Evolutionary conservation across 257 asterid species (phyloP), one percentile per base, ranked within the genome.

Genomic region (Knoxia roxburghii): DNA sequence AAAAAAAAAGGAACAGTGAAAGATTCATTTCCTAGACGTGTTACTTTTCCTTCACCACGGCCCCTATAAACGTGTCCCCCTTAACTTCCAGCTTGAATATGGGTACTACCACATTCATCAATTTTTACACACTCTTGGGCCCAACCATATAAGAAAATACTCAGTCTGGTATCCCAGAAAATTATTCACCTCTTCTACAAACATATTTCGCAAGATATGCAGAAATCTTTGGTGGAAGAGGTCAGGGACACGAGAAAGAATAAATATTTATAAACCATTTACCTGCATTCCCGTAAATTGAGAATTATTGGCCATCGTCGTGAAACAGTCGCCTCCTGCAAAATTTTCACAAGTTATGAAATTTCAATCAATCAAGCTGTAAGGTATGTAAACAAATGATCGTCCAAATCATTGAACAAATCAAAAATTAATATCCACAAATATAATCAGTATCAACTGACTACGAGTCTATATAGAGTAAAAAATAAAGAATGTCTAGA

Each of bases 281-380:
- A 80, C 85, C 85, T 80, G 85, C 80, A 80, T 74, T 35, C 72
- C 76, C 41, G 76, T 52, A 64, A 64, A 77, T 21, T 74, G 82
- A 61, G 85, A 56, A 69, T 80, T 77, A 70, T 69, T 74, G 11
- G 80, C 76, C 85, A 77, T 77, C 66, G 45, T 35, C 55, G 58
- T 30, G 50, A 71, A 49, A 37, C 40, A 13, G 26, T 35, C 72
- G 33, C 43, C 26, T 41, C 72, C 76, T 70, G 74, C 68, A 73
- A 75, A 20, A 53, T 62, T 26, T 20, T 26, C 49, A 35, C 12
- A 21, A 55, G 33, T 20, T 6, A 49, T 57, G 24, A 58, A 59
- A 39, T 55, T 51, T 39, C 40, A 51, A 1, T 43, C 10, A 6
- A 15, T 23, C 40, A 12, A 26, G 62, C 40, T 21, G 14, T 8